These are phyloP conservation scores for Solanum microdontum DNA, from an alignment of 257 asterid species.

Conservation along the genomic window DNA sequence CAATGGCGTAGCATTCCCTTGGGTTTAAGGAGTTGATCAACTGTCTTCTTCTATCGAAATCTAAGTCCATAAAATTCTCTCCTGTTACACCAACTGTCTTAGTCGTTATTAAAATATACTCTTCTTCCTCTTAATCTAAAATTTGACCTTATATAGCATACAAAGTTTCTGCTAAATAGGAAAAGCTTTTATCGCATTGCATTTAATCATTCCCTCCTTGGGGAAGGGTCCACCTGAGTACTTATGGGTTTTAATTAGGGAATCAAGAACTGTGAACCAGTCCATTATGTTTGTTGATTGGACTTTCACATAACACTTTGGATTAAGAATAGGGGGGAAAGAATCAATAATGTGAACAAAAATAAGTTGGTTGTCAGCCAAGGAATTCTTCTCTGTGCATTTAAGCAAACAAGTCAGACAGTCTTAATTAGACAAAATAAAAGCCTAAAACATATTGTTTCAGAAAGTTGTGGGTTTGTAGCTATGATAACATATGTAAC, in stretches of 20 bases:
- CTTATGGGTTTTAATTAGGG: neutral
- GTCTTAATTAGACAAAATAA: neutral
- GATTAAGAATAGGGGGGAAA: neutral
- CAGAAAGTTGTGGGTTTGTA: neutral
- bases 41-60: neutral
- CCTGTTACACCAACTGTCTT: neutral
- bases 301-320: neutral
- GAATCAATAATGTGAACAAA: neutral
- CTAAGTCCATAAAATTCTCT: neutral
- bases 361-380: neutral
- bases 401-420: neutral
- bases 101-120: neutral
- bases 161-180: neutral
- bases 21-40: neutral
- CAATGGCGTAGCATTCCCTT: neutral
- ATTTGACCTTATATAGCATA: neutral
- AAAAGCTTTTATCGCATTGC: neutral
- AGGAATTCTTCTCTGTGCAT: neutral
- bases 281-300: neutral
- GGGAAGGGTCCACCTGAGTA: neutral
- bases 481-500: neutral
- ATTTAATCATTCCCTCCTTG: neutral
- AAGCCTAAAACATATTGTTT: neutral
- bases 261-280: neutral
- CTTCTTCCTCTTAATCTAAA: neutral